Percentiles rank a stretch among this genome's conserved stretches.
Conservation (phyloP, 805 yeast genomes). For the Yamadazyma olivae region DNA sequence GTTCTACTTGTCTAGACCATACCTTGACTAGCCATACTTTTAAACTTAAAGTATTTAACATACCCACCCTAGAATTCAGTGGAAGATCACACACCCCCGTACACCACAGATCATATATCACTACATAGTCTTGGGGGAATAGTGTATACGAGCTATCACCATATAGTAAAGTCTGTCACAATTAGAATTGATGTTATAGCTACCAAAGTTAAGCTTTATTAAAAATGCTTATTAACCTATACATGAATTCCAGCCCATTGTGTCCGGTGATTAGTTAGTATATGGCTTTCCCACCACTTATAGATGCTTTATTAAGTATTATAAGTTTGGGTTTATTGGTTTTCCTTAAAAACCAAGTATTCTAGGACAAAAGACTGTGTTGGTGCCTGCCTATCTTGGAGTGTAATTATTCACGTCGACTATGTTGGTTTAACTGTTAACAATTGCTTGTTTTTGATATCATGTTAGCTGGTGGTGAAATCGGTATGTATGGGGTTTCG, state of each 20-base stretch:
- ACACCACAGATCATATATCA: background rate
- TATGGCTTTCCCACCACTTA: background rate
- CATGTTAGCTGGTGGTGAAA: conserved; percentile 1
- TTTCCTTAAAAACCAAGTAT: background rate
- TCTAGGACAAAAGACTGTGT: background rate
- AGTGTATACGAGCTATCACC: background rate
- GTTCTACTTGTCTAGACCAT: no score
- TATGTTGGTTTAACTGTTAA: background rate
- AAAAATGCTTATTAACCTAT: background rate
- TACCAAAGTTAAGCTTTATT: no score
- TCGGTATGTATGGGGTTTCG: conserved; percentile 5
- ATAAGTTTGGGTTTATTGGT: no score
- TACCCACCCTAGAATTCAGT: background rate
- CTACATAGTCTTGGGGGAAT: background rate
- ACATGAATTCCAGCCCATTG: background rate
- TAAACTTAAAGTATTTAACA: no score
- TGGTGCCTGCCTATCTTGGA: background rate
- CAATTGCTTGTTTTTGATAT: background rate
- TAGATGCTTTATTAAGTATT: background rate
- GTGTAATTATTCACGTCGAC: background rate
- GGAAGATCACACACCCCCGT: background rate
- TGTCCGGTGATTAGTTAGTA: background rate
- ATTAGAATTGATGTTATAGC: background rate
- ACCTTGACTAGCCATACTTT: no score
- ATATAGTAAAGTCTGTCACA: background rate